Evolutionary conservation across 192 early-diverging fungal genomes (phyloP).

Genomic region (Backusella luteola): DNA sequence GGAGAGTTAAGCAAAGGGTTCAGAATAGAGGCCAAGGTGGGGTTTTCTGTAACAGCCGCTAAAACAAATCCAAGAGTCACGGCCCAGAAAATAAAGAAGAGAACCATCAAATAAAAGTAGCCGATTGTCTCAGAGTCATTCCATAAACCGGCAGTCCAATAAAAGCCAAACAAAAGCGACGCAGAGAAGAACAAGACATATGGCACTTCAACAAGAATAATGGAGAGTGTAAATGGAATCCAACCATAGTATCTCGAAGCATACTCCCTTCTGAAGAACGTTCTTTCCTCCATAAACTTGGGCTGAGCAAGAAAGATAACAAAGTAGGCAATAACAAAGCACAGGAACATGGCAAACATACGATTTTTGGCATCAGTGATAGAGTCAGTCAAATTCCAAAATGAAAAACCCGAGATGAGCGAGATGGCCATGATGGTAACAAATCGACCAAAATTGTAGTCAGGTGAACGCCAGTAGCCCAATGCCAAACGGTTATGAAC

Average conservation of each 20-base stretch:
- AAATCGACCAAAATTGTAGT: slow-evolving; percentile 74
- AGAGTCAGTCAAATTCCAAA: slow-evolving; percentile 56
- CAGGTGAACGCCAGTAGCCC: slow-evolving; percentile 69
- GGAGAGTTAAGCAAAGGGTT: slow-evolving; percentile 68
- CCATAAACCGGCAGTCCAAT: slow-evolving; percentile 71
- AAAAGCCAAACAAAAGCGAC: slow-evolving; percentile 67
- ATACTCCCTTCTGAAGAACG: slow-evolving; percentile 64
- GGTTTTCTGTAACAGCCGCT: slow-evolving; percentile 57
- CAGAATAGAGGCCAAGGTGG: slow-evolving; percentile 55
- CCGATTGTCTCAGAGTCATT: slow-evolving; percentile 45
- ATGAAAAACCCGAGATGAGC: slow-evolving; percentile 69
- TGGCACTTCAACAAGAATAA: slow-evolving; percentile 68
- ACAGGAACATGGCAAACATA: slow-evolving; percentile 71
- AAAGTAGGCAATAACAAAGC: slow-evolving; percentile 60
- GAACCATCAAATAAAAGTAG: slow-evolving; percentile 64
- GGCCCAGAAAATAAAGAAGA: slow-evolving; percentile 61
- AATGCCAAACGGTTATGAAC: slow-evolving; percentile 65
- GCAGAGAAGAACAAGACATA: slow-evolving; percentile 59
- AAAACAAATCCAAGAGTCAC: slow-evolving; percentile 68
- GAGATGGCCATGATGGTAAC: slow-evolving; percentile 56
- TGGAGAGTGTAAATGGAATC: slow-evolving; percentile 62
- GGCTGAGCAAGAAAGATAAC: slow-evolving; percentile 72
- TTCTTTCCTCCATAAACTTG: slow-evolving; percentile 62
- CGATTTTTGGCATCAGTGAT: slow-evolving; percentile 61
- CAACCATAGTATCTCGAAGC: slow-evolving; percentile 68